Base-by-base conservation (phyloP, 495 filamentous ascomycete species). In the Podospora fimiseda region DNA sequence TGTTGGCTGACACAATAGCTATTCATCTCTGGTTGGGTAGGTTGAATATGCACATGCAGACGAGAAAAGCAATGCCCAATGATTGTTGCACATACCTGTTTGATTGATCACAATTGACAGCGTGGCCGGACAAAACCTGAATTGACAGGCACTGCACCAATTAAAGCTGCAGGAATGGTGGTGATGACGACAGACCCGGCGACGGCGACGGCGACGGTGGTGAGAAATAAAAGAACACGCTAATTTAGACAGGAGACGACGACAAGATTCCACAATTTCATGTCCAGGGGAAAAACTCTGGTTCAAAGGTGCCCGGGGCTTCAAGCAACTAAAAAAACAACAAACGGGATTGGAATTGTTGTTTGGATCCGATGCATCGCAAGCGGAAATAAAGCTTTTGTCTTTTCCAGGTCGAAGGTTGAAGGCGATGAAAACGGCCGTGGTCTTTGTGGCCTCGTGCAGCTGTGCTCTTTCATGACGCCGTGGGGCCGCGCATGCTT, bases 311-410 rank as follows among this genome's bases (percentile, higher is more conserved):
- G 39, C 8, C 3, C 48, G 42, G 48, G 48, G 48, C 53, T 19
- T 41, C 48, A 48, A 24, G 57, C 52, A 38, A 36, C 55, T 61
- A 58, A 61, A 64, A 59, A 30, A 51, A 46, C 18, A 15, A 40
- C 36, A 23, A 45, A 36, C n/a, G 42, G 44, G 16, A 20, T 21
- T 23, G 44, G n/a, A 47, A 22, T 42, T 43, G 48, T 50, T 45
- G 52, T 20, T 13, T 41, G 38, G 15, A 22, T 9, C 22, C 30
- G 27, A 44, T 47, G 49, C 56, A 61, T 61, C 54, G 56, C 58
- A 55, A 58, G 48, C 60, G 36, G 58, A 62, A 58, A 63, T 52
- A 61, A 66, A 54, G 61, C 19, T 30, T 52, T 67, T 64, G 64
- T 67, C 55, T 51, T 33, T 33, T 33, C 6, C 27, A 33, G 27